Conservation (phyloP, 306 rosid species). For the Gastrolobium bilobum region DNA sequence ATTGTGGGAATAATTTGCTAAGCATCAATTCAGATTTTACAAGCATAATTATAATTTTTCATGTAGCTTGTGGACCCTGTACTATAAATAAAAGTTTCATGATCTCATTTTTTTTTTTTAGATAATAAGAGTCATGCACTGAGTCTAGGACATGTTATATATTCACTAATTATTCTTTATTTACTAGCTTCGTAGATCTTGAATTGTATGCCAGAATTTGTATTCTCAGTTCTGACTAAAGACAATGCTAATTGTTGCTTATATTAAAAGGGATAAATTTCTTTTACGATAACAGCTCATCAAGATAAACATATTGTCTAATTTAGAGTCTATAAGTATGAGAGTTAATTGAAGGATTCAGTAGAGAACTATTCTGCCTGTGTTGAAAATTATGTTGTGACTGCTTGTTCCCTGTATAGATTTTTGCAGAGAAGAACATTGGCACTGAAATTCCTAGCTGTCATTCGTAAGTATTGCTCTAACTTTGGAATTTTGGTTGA, state of each 20-base stretch:
- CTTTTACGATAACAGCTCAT: conserved; percentile 16
- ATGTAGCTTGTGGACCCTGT: conserved; percentile 33
- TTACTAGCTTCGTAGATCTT: conserved; percentile 2
- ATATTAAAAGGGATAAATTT: not conserved
- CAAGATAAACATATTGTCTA: conserved; percentile 42
- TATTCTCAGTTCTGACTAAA: not conserved
- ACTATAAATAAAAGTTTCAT: conserved; percentile 22
- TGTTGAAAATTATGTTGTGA: conserved; percentile 48
- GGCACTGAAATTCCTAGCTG: conserved; percentile 71
- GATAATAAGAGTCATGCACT: conserved; percentile 16
- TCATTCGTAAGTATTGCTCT: conserved; percentile 70
- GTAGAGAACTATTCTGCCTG: not conserved
- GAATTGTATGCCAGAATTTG: conserved; percentile 6
- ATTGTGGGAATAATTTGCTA: conserved; percentile 15
- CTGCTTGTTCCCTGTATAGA: conserved; percentile 60
- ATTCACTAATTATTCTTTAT: conserved; percentile 26
- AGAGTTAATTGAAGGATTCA: conserved; percentile 16
- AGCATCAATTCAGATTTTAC: conserved; percentile 25
- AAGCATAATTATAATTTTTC: conserved; percentile 22
- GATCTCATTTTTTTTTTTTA: conserved; percentile 4
- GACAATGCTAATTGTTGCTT: conserved; percentile 30
- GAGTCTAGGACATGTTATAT: conserved; percentile 31
- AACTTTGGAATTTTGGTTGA: conserved; percentile 39
- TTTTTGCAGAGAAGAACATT: conserved; percentile 71
- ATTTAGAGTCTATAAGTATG: conserved; percentile 26